Conservation (phyloP, 2,329 filamentous ascomycete genomes). For the Pestalotiopsis sp. region DNA sequence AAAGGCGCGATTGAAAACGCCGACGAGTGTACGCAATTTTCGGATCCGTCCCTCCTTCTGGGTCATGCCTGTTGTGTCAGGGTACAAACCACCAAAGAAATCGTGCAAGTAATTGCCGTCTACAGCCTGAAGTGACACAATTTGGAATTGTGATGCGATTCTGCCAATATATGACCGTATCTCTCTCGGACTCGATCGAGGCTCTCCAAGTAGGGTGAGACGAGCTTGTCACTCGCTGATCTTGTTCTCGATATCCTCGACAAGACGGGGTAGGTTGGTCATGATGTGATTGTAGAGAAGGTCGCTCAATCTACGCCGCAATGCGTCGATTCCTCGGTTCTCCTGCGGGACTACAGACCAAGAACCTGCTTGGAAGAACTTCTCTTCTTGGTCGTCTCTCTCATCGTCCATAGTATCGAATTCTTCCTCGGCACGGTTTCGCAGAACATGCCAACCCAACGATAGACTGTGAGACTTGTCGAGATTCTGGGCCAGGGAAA, state of each 20-base stretch:
- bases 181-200: constrained; percentile 29
- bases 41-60: constrained; percentile 23
- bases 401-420: constrained; percentile 12
- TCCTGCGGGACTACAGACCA: constrained; percentile 31
- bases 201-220: constrained; percentile 25
- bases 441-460: constrained; percentile 38
- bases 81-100: constrained; percentile 38
- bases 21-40: constrained; percentile 34
- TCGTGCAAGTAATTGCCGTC: constrained; percentile 41
- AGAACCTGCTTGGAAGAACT: constrained; percentile 32
- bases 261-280: constrained; percentile 28
- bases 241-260: constrained; percentile 25
- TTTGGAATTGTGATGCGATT: constrained; percentile 39
- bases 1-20: constrained; percentile 34
- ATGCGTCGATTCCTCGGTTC: constrained; percentile 36
- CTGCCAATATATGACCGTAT: constrained; percentile 34
- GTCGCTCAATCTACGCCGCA: constrained; percentile 39
- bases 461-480: constrained; percentile 51
- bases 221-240: constrained; percentile 18
- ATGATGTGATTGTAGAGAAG: constrained; percentile 35
- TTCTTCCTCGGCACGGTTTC: constrained; percentile 44
- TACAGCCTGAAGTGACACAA: constrained; percentile 39
- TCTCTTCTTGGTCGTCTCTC: constrained; percentile 33
- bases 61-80: neutral
- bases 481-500: constrained; percentile 36